Evolutionary conservation across 441 rosid species (phyloP), one percentile per base, ranked within the genome.

Genomic region (Melastoma candidum): DNA sequence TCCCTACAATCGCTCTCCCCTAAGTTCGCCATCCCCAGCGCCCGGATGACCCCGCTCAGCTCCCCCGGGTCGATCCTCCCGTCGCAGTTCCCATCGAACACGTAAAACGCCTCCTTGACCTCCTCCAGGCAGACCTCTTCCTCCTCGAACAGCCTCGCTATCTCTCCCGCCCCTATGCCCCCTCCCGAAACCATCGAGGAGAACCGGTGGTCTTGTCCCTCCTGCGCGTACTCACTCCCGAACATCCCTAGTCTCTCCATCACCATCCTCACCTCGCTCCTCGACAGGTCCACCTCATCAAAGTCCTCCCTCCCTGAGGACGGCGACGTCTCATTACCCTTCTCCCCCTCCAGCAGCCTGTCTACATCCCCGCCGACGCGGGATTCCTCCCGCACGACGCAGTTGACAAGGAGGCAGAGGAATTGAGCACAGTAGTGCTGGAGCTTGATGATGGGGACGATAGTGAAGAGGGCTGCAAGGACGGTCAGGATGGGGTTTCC

Each of bases 41-140:
- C 57, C 11, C 51, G 22, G 0, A 60, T 49, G 17, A 60, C 64
- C 41, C 17, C 11, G 50, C 51, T 45, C 25, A 60, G 43, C 57
- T 60, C 64, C 2, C 48, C 0, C 25, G 64, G 46, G 32, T 60
- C 64, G 29, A 60, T 47, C 57, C 11, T 32, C 26, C 57, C 46
- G 43, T 60, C 57, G 2, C 64, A 14, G 64, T 60, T 52, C 51
- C 27, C 17, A 13, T 60, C 64, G 46, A 60, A 60, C 51, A 60
- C 64, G 48, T 60, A 53, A 45, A 60, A 60, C 4, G 64, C 64
- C 39, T 60, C 64, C 57, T 60, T 60, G 32, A 45, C 56, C 64
- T 60, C 57, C 44, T 47, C 64, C 44, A 60, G 56, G 51, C 51
- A 51, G 36, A 53, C 56, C 51, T 52, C 64, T 13, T 60, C 50